Percentiles rank a stretch among this genome's conserved stretches.
Conservation (phyloP, 2,329 filamentous ascomycete genomes). For the Neonectria punicea region DNA sequence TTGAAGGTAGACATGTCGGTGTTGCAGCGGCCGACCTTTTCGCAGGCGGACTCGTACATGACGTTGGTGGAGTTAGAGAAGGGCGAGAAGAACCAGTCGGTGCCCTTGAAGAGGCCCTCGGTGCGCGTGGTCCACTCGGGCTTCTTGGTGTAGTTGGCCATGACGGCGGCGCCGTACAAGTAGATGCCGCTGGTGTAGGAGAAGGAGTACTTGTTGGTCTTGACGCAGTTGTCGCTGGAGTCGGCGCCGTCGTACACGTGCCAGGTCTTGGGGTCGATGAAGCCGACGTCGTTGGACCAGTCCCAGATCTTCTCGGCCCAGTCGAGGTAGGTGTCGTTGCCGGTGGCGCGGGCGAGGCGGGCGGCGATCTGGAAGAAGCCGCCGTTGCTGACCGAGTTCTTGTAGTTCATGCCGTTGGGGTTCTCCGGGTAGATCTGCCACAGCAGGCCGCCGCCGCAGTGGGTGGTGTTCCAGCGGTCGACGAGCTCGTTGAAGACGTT, state of each 20-base stretch:
- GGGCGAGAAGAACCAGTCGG: slow-evolving; percentile 65
- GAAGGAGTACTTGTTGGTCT: slow-evolving; percentile 66
- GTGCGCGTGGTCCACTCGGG: slow-evolving; percentile 65
- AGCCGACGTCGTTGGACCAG: slow-evolving; percentile 67
- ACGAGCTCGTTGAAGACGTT: slow-evolving; percentile 80
- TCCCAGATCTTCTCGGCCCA: slow-evolving; percentile 76
- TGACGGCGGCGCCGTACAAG: slow-evolving; percentile 70
- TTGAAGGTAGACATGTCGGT: slow-evolving; percentile 76
- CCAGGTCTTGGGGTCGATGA: slow-evolving; percentile 64
- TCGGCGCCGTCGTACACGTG: slow-evolving; percentile 73
- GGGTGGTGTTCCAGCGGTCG: slow-evolving; percentile 73
- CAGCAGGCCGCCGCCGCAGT: slow-evolving; percentile 77
- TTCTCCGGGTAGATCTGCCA: slow-evolving; percentile 87
- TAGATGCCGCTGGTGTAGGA: slow-evolving; percentile 74
- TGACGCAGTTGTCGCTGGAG: slow-evolving; percentile 62
- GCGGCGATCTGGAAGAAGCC: slow-evolving; percentile 86
- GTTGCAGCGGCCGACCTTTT: slow-evolving; percentile 65
- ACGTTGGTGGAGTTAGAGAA: slow-evolving; percentile 64
- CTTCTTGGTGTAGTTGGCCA: slow-evolving; percentile 69
- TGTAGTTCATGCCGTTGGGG: slow-evolving; percentile 80
- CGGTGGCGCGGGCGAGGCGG: slow-evolving; percentile 76
- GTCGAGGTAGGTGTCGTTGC: slow-evolving; percentile 71
- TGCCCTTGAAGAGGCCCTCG: slow-evolving; percentile 61
- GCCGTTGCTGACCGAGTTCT: slow-evolving; percentile 83
- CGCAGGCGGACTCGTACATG: slow-evolving; percentile 76